Evolutionary conservation across 1,284 basidiomycete species (phyloP).

Genomic region (Testicularia cyperi): DNA sequence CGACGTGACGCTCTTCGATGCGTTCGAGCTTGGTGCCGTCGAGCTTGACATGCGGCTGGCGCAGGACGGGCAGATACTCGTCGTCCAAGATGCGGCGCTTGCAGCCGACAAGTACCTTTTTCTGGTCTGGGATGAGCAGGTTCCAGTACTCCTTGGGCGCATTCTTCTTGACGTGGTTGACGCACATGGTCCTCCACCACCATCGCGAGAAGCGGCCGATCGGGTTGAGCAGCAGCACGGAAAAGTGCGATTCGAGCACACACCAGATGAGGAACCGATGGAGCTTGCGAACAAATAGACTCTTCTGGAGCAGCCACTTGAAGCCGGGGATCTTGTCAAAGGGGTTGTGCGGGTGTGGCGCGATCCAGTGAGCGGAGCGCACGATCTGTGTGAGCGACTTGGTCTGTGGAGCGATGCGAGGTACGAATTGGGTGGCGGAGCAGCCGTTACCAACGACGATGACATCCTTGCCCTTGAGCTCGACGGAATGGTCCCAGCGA

Average conservation of each 20-base stretch:
- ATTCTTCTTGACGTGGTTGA: slow-evolving; percentile 38
- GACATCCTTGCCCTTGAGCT: slow-evolving; percentile 57
- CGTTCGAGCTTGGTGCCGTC: slow-evolving; percentile 34
- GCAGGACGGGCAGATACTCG: slow-evolving; percentile 46
- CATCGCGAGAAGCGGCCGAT: slow-evolving; percentile 32
- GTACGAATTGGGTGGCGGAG: slow-evolving; percentile 52
- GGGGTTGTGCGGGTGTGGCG: slow-evolving; percentile 39
- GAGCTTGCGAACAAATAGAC: slow-evolving; percentile 36
- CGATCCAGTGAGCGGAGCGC: slow-evolving; percentile 54
- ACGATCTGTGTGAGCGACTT: slow-evolving; percentile 53
- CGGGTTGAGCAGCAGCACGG: slow-evolving; percentile 35
- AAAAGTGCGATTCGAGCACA: slow-evolving; percentile 48
- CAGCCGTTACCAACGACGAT: slow-evolving; percentile 59
- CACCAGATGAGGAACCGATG: slow-evolving; percentile 48
- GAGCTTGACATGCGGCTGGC: slow-evolving; percentile 46
- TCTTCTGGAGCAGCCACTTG: slow-evolving; percentile 43
- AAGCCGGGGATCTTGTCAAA: slow-evolving; percentile 40
- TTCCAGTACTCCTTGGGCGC: slow-evolving; percentile 56
- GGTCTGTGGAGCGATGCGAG: slow-evolving; percentile 37
- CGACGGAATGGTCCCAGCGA: slow-evolving; percentile 57
- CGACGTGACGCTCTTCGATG: slow-evolving; percentile 51
- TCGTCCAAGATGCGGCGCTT: slow-evolving; percentile 55
- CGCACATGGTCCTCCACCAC: slow-evolving; percentile 41
- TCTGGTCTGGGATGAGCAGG: slow-evolving; percentile 41
- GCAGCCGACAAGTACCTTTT: slow-evolving; percentile 51